Base-by-base conservation (phyloP, 2,329 filamentous ascomycete species). In the Fusarium pseudoanthophilum region DNA sequence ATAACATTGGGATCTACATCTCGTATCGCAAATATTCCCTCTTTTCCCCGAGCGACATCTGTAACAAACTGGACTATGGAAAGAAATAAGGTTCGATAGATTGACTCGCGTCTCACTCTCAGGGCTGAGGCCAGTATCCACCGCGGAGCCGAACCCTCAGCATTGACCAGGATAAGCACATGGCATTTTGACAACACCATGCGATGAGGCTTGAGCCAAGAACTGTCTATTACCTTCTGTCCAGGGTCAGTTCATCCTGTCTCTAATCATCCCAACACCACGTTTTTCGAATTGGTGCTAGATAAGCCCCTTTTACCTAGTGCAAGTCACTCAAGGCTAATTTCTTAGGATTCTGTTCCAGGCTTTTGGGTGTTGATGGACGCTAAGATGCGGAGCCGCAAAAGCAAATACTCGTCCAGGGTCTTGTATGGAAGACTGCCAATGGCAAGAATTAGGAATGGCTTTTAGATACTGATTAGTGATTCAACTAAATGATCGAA, bases 341-440 rank as follows among this genome's bases (percentile, higher is more conserved):
- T 14, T 32, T 24, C n/a, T 30, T n/a, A 18, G 11, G 16, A 46
- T 46, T 11, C 28, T 34, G 18, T 43, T 34, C 26, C 9, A 10
- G 15, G 30, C 15, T 20, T 24, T 45, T 67, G 32, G 48, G 45
- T n/a, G 14, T 20, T 21, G 11, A 28, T 28, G 21, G 32, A 21
- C 58, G 43, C 64, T 52, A 60, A 10, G 18, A 24, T 52, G 59
- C 71, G 71, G 71, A 73, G 52, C 71, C 71, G 71, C 71, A 73
- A 36, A 59, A 65, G 58, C 58, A 74, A 67, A 21, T 43, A 56
- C 21, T 49, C 36, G 37, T 30, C 36, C 42, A 13, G 66, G 55
- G 48, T 32, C n/a, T 20, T 5, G 21, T 16, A 42, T 24, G 26
- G 13, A n/a, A 14, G n/a, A 36, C 16, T 18, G 34, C 28, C 42